phyloP scores from a whole-genome alignment of 2,329 filamentous ascomycete genomes.

The Fragosphaeria purpurea region DNA sequence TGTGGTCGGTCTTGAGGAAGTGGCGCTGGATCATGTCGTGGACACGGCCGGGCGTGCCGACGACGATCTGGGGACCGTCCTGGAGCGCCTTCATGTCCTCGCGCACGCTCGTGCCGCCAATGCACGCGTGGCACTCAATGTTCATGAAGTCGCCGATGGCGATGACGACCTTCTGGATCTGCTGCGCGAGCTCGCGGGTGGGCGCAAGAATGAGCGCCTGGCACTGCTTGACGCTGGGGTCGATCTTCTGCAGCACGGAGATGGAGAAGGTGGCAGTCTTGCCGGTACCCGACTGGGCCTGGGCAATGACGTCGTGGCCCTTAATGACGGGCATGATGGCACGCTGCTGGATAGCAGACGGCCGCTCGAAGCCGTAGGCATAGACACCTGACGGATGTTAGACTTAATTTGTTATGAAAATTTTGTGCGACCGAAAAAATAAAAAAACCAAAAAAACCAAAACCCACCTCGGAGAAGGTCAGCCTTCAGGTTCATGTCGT shows the following conservation, averaged over 20 bases:
- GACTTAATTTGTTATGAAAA: background rate
- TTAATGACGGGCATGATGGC: slow-evolving; percentile 99
- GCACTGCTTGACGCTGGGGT: slow-evolving; percentile 87
- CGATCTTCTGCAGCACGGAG: slow-evolving; percentile 97
- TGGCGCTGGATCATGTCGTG: slow-evolving; percentile 99
- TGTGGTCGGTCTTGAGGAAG: slow-evolving; percentile 89
- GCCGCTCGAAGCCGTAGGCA: slow-evolving; percentile 99
- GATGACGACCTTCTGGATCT: slow-evolving; percentile 99
- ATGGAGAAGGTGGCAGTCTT: slow-evolving; percentile 99
- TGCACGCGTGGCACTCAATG: slow-evolving; percentile 97
- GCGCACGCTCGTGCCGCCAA: slow-evolving; percentile 94
- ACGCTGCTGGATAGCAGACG: slow-evolving; percentile 98
- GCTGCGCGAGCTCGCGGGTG: slow-evolving; percentile 95
- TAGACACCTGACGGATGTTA: slow-evolving; percentile 60
- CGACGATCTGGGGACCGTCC: slow-evolving; percentile 93
- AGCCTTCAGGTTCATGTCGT: slow-evolving; percentile 92
- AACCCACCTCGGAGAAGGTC: slow-evolving; percentile 85
- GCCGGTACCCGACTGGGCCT: slow-evolving; percentile 98
- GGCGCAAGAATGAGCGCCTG: slow-evolving; percentile 97
- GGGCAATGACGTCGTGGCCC: slow-evolving; percentile 98
- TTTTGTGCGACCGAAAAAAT: too few relatives aligned
- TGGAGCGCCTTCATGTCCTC: slow-evolving; percentile 98
- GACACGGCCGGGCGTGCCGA: slow-evolving; percentile 96
- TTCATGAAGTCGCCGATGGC: slow-evolving; percentile 99
- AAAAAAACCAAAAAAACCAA: too few relatives aligned